These are phyloP conservation scores for Ascochyta viciae-villosae DNA, from an alignment of 2,329 filamentous ascomycete genomes.

Conservation along the genomic window DNA sequence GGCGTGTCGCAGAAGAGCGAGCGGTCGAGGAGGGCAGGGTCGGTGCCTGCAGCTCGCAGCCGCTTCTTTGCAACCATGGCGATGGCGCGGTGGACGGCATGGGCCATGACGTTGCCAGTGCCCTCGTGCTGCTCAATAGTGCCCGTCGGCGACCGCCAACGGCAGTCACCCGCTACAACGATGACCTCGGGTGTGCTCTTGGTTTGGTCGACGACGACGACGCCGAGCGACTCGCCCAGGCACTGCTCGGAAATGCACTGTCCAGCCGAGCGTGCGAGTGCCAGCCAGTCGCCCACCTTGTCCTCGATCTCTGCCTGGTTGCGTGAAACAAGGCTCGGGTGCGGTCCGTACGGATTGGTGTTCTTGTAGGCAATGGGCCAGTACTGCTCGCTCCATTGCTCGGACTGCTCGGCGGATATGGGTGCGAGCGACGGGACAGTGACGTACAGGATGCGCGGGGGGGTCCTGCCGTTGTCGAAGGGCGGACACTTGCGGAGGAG, in stretches of 20 bases:
- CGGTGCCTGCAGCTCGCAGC: slow-evolving; percentile 46
- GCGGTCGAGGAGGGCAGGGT: slow-evolving; percentile 35
- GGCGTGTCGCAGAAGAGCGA: slow-evolving; percentile 71
- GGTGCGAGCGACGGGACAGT: slow-evolving; percentile 76
- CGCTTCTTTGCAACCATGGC: slow-evolving; percentile 76
- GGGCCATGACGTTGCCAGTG: slow-evolving; percentile 77
- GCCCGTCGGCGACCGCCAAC: slow-evolving; percentile 61
- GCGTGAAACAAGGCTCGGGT: slow-evolving; percentile 75
- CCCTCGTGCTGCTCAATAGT: slow-evolving; percentile 37
- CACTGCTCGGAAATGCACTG: slow-evolving; percentile 63
- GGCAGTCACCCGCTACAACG: slow-evolving; percentile 77
- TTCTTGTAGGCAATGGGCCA: slow-evolving; percentile 89
- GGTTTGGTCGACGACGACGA: slow-evolving; percentile 72
- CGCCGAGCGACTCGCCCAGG: slow-evolving; percentile 74
- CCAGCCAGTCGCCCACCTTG: slow-evolving; percentile 71
- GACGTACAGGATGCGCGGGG: slow-evolving; percentile 66
- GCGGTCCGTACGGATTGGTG: slow-evolving; percentile 85
- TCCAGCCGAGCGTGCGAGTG: slow-evolving; percentile 70
- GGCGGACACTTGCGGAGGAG: slow-evolving; percentile 46
- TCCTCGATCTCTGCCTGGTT: slow-evolving; percentile 72
- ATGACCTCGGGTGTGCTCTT: slow-evolving; percentile 62
- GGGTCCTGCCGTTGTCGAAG: slow-evolving; percentile 46
- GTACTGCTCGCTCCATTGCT: slow-evolving; percentile 75
- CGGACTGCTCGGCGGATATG: slow-evolving; percentile 77
- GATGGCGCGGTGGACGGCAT: slow-evolving; percentile 79